These are phyloP conservation scores for Zygoascus flipseniorum DNA, from an alignment of 805 yeast species.

Conservation along the genomic window DNA sequence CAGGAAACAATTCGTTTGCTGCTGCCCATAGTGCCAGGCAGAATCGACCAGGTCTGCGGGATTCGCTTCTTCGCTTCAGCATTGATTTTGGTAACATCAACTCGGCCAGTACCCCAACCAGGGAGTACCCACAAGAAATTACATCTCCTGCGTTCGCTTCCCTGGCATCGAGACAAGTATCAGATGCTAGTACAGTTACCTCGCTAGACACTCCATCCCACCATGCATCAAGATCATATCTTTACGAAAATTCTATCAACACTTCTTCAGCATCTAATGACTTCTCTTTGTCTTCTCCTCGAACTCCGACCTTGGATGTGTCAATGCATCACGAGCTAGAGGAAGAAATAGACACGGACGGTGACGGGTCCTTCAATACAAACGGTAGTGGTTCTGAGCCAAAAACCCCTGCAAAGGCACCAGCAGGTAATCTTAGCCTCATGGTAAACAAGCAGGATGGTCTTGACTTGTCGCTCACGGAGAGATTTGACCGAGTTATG, in stretches of 20 bases:
- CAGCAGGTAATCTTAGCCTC: conserved; percentile 7
- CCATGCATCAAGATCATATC: background rate
- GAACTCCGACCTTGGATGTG: conserved; percentile 16
- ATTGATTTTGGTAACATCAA: conserved; percentile 11
- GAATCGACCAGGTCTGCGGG: conserved; percentile 14
- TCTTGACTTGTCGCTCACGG: conserved; percentile 28
- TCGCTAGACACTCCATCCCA: conserved; percentile 1
- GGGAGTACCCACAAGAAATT: conserved; percentile 30
- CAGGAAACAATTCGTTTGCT: background rate
- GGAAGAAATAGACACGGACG: background rate
- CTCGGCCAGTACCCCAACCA: conserved; percentile 24
- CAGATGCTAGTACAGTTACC: conserved; percentile 20
- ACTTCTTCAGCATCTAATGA: conserved; percentile 11
- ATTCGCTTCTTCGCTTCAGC: conserved; percentile 13
- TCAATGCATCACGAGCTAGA: conserved; percentile 7
- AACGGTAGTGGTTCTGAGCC: conserved; percentile 7
- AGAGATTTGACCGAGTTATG: conserved; percentile 56
- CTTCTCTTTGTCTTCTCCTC: conserved; percentile 14
- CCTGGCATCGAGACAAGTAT: conserved; percentile 14
- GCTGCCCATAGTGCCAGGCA: background rate
- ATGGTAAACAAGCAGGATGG: conserved; percentile 7
- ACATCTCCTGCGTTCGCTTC: background rate
- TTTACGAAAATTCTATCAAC: background rate
- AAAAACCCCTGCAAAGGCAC: conserved; percentile 22
- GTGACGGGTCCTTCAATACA: background rate